Base-by-base conservation (phyloP, 208 protist species). In the Crithidia acanthocephali region DNA sequence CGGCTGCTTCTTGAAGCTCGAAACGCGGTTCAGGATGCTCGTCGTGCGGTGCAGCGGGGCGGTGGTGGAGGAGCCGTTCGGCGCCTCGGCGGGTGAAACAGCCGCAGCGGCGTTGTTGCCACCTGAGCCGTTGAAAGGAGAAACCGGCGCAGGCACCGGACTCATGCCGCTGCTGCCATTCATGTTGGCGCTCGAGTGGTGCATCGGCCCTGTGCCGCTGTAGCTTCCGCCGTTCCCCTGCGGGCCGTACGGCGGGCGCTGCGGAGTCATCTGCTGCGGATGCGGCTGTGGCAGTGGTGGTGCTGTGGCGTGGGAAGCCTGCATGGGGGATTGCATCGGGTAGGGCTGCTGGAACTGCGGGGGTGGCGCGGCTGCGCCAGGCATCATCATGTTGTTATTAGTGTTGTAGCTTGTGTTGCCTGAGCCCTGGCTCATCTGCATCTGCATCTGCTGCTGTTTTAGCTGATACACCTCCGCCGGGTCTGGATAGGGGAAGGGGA, bases 1-100 rank as follows among this genome's bases (percentile, higher is more conserved):
- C 13, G 28, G 20, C 25, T 45, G 45, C 52, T 79, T 83, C 53
- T 76, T 81, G 53, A 85, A 85, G 72, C 80, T 85, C 8, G 80
- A 85, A 16, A 67, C 55, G 25, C 72, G 68, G 20, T 78, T 85
- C 10, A 84, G 67, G 44, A 83, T 83, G 42, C 78, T 78, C 16
- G 67, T 63, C 16, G 67, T 61, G 30, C 66, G 69, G 27, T 53
- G 28, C 51, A 83, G 64, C 35, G 60, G 35, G 0, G 45, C 59
- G 2, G 44, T 2, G 44, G 42, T 4, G 53, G 28, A 40, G 53
- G 13, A 32, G 48, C 44, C 15, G 51, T 33, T n/a, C 11, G 25
- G 5, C 18, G 23, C 3, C 2, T 6, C 13, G 5, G 52, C 52
- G 22, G 52, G 15, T 2, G 30, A 33, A 5, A 8, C 30, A 25